Evolutionary conservation across 2,329 filamentous ascomycete species (phyloP).

Genomic region (Ophiognomonia clavigignenti-juglandacearum): DNA sequence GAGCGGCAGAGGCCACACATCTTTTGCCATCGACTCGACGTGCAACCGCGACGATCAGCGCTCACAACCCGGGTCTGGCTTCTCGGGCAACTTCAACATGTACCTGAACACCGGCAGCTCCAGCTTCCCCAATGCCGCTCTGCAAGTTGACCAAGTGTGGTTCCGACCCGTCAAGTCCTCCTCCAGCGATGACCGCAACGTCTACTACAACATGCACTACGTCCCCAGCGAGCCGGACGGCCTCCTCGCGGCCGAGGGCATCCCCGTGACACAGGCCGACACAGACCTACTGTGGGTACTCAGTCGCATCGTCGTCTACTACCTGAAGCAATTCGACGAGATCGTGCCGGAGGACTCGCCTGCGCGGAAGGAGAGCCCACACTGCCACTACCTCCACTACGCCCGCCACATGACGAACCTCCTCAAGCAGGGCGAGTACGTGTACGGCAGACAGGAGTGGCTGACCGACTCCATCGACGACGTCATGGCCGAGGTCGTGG

Average conservation of each 20-base stretch:
- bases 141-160: neutral
- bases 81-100: neutral
- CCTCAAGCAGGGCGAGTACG: neutral
- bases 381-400: slow-evolving; percentile 14
- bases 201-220: slow-evolving; percentile 2
- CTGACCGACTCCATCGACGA: neutral
- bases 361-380: neutral
- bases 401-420: slow-evolving; percentile 9
- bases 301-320: slow-evolving; percentile 15
- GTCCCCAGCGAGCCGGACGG: slow-evolving; percentile 1
- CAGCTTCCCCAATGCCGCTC: neutral
- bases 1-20: neutral
- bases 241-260: neutral
- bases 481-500: neutral
- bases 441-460: neutral
- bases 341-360: slow-evolving; percentile 8
- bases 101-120: neutral
- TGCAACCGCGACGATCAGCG: neutral
- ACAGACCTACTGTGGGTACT: slow-evolving; percentile 4
- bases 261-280: neutral
- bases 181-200: neutral
- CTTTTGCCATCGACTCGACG: neutral
- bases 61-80: no score
- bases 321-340: slow-evolving; percentile 13
- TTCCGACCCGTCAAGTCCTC: neutral